Evolutionary conservation across 164 flowering plant genomes (phyloP), one percentile per base, ranked within the genome.

Genomic region (Tetracentron sinense): DNA sequence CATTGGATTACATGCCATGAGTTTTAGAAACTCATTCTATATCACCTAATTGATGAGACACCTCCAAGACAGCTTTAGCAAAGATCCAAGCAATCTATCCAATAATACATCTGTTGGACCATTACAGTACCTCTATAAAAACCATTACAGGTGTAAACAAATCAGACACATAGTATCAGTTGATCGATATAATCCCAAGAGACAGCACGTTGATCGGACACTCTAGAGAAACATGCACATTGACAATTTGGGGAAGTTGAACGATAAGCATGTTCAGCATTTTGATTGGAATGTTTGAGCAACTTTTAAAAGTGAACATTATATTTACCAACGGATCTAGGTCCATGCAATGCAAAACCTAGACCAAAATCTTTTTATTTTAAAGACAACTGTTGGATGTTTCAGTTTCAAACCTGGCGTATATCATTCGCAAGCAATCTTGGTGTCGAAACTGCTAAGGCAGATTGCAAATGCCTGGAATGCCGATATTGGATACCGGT

Each of bases 391-490:
- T 11, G 50, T 61, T 26, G 33, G 62, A 19, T 19, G 31, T 28
- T 22, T 27, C 4, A 42, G 51, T 21, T 23, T 19, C 33, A 44
- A 55, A 82, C 83, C 76, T 77, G 75, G 23, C 66, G 17, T 35
- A 49, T 14, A 12, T 86, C 73, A 85, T 77, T 88, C 90, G 69
- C 94, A 88, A 42, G 94, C 90, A 71, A 85, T 80, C 71, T 85
- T 88, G 66, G 94, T 85, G 76, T 85, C 94, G 65, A 88, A 88
- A 83, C 93, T 83, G 78, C 93, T 87, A 68, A 87, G 90, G 70
- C 88, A 87, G 59, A 85, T 85, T n/a, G 90, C 87, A 69, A 87
- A 87, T 58, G 93, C 88, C 73, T 85, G 90, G 63, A 88, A 85
- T 66, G 89, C 87, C 1, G 90, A 88, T 22, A 88, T 65, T 16